Evolutionary conservation across 148 eudicot species (phyloP).

Genomic region (Euryodendron excelsum): DNA sequence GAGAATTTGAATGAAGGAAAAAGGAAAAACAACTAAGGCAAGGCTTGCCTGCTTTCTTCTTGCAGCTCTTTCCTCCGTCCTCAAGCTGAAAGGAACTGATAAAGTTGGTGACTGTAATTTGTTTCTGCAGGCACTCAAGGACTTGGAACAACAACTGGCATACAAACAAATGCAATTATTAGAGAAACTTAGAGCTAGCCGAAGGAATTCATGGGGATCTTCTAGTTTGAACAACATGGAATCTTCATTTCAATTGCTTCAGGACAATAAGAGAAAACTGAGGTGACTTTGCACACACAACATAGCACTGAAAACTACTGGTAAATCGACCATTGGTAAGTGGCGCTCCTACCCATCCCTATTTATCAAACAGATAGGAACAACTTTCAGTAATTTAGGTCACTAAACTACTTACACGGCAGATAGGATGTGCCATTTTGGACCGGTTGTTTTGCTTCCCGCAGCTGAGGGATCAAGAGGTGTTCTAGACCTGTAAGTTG

Average conservation of each 20-base stretch:
- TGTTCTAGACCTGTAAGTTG: constrained; percentile 25
- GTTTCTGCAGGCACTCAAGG: constrained; percentile 36
- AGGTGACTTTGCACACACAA: neutral
- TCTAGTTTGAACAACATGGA: neutral
- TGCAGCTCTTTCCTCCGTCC: constrained; percentile 54
- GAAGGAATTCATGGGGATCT: neutral
- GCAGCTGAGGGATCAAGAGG: constrained; percentile 25
- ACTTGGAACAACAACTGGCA: constrained; percentile 36
- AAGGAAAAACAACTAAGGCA: neutral
- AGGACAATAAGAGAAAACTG: neutral
- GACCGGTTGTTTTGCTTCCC: constrained; percentile 40
- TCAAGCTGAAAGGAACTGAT: constrained; percentile 38
- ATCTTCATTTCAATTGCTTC: too few relatives aligned
- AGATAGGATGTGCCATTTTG: constrained; percentile 43
- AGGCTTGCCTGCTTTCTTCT: constrained; percentile 50
- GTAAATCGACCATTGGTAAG: too few relatives aligned
- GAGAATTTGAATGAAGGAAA: neutral
- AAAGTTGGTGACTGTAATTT: constrained; percentile 43
- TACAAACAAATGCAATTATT: neutral
- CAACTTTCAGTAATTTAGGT: too few relatives aligned
- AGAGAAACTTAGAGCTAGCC: neutral
- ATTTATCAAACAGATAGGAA: neutral
- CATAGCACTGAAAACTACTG: too few relatives aligned
- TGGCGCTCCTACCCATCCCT: too few relatives aligned
- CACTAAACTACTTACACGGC: constrained; percentile 37